Conservation (phyloP, 2,329 filamentous ascomycete species). For the Fonsecaea nubica region DNA sequence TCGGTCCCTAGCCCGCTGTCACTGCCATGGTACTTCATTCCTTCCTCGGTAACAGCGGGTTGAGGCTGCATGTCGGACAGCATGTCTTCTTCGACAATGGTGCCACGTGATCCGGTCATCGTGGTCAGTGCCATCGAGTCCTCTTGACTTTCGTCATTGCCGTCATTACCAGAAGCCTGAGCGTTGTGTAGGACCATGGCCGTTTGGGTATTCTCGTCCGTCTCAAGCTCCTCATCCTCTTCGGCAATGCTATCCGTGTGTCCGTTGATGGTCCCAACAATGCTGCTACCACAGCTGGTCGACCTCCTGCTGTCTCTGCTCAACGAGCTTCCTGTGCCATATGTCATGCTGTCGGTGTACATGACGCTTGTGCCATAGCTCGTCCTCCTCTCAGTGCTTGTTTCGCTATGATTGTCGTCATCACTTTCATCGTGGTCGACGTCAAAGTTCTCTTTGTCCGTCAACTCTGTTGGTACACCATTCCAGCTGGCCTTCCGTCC, state of each 20-base stretch:
- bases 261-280: conserved; percentile 45
- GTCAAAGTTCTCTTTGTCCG: conserved; percentile 69
- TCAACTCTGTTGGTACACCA: conserved; percentile 48
- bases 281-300: conserved; percentile 50
- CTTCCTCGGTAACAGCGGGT: conserved; percentile 30
- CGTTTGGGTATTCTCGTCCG: conserved; percentile 31
- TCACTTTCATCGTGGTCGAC: conserved; percentile 58
- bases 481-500: conserved; percentile 75
- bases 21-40: conserved; percentile 39
- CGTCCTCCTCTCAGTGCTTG: conserved; percentile 53
- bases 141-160: conserved; percentile 23
- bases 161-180: conserved; percentile 9
- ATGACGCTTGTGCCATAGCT: conserved; percentile 45
- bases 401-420: conserved; percentile 57
- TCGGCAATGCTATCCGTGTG: conserved; percentile 41
- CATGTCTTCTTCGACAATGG: conserved; percentile 21
- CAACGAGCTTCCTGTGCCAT: conserved; percentile 49
- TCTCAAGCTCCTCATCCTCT: conserved; percentile 43
- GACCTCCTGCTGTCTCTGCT: conserved; percentile 44
- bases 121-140: conserved; percentile 28
- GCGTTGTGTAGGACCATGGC: conserved; percentile 31
- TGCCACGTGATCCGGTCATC: conserved; percentile 27
- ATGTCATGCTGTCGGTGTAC: conserved; percentile 52
- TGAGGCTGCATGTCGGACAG: conserved; percentile 34
- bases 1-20: conserved; percentile 45